Evolutionary conservation across 192 early-diverging fungal species (phyloP), one percentile per base, ranked within the genome.

Genomic region (Funneliformis geosporum): DNA sequence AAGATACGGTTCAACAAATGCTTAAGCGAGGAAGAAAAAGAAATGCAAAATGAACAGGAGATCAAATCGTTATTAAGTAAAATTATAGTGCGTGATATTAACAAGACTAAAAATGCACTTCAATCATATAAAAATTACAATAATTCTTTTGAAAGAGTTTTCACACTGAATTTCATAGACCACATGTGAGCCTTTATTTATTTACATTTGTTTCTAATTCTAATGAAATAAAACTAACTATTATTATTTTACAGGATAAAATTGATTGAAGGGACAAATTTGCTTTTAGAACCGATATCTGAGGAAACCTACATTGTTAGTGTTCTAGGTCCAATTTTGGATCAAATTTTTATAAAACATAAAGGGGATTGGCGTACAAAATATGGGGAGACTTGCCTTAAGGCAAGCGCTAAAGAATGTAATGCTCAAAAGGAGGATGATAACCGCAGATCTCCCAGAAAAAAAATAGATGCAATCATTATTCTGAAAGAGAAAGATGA

Each of bases 381-480:
- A 18, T 76, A 76, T 76, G 60, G 75, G 4, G 59, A 76, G n/a
- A 76, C 60, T 44, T 76, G 75, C n/a, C 75, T 64, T 16, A 76
- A 40, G 14, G 60, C 60, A 23, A 76, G 12, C 25, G 60, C 39
- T 0, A 62, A 42, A 65, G 60, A 76, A 5, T 33, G 14, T 8
- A 69, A 69, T 69, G 7, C 39, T 43, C 67, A 69, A 8, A 69
- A 69, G 21, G 21, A 25, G 4, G 67, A 69, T 44, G 39, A 76
- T 1, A 28, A 76, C 23, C 75, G 38, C 14, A 10, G 60, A 27
- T 76, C 75, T 33, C 0, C 21, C 14, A 60, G 60, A 43, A 64
- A 42, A 21, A 76, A 76, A 21, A 76, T 76, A 12, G 60, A 76
- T 2, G 3, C 61, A 4, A 76, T 76, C 44, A 46, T 76, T 76